Evolutionary conservation across 768 basidiomycete species (phyloP), one percentile per base, ranked within the genome.

Genomic region (Strobilomyces confusus): DNA sequence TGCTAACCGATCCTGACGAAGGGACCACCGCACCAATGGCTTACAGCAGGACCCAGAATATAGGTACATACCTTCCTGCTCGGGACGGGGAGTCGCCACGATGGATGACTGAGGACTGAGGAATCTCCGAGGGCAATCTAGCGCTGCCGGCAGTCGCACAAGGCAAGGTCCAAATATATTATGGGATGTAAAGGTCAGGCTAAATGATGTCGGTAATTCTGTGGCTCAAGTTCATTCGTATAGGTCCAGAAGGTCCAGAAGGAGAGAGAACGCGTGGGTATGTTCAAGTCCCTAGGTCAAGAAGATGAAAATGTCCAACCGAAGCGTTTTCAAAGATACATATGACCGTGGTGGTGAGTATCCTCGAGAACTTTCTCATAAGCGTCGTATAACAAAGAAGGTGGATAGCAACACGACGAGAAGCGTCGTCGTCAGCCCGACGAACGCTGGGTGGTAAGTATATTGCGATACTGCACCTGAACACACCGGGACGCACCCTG

Each of bases 401-500:
- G 62, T 56, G 9, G 62, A 58, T 32, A 61, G 45, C 19, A 67
- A 57, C 25, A 61, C 51, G 36, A 67, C 30, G 19, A 69, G 34
- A 5, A 69, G 52, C 14, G 54, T 64, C 19, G 54, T 41, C 1
- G 67, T 25, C 41, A 58, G 29, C 5, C 58, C 65, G 15, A 59
- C 30, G 22, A 53, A 42, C 9, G 63, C 58, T 6, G 60, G 54
- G 17, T 54, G 52, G 19, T 50, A 29, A 43, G 19, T 43, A 20
- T 57, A 33, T 45, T 57, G 62, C 4, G 62, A 48, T 3, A 58
- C 20, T 13, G 64, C 62, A 50, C 62, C 52, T 3, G 66, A 58
- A 47, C 64, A 66, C 15, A 49, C 56, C 8, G 58, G n/a, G n/a
- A n/a, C n/a, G 29, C 59, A 68, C 32, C 48, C 62, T 66, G 29